Conservation (phyloP, 192 early-diverging fungal genomes). For the Tieghemiomyces parasiticus region DNA sequence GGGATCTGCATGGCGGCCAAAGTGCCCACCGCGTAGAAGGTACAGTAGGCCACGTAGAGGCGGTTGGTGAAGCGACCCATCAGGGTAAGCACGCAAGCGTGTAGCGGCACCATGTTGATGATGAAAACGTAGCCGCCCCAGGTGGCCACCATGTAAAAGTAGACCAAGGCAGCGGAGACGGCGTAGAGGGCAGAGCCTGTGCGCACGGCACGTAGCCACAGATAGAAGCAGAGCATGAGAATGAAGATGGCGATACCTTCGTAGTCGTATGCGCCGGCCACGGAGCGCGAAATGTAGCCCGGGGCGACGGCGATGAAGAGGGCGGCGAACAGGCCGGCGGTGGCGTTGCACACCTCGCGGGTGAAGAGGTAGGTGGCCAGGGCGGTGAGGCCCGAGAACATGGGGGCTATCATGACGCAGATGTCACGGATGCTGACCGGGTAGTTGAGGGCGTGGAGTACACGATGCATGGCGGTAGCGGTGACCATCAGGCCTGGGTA, state of each 20-base stretch:
- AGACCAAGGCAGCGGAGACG: slow-evolving; percentile 73
- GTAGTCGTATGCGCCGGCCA: slow-evolving; percentile 99
- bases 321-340: slow-evolving; percentile 92
- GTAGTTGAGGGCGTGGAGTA: slow-evolving; percentile 87
- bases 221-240: slow-evolving; percentile 92
- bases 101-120: slow-evolving; percentile 95
- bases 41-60: slow-evolving; percentile 93
- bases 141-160: slow-evolving; percentile 99
- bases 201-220: slow-evolving; percentile 96
- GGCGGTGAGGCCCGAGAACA: slow-evolving; percentile 94
- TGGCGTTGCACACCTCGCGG: slow-evolving; percentile 75
- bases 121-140: slow-evolving; percentile 99
- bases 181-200: slow-evolving; percentile 86
- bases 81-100: slow-evolving; percentile 80
- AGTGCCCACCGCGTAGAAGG: slow-evolving; percentile 95
- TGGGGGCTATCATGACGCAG: slow-evolving; percentile 93
- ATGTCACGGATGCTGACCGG: slow-evolving; percentile 97
- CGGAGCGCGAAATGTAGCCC: slow-evolving; percentile 99
- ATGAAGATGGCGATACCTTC: slow-evolving; percentile 99
- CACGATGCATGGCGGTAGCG: slow-evolving; percentile 83
- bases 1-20: slow-evolving; percentile 97
- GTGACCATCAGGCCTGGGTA: slow-evolving; percentile 99
- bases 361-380: slow-evolving; percentile 90
- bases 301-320: slow-evolving; percentile 97
- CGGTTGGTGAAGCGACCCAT: slow-evolving; percentile 95